A percentile compares a stretch with the other conserved stretches of the same genome.
These are phyloP conservation scores for Aplosporella prunicola DNA, from an alignment of 2,329 filamentous ascomycete genomes.

Conservation along the genomic window DNA sequence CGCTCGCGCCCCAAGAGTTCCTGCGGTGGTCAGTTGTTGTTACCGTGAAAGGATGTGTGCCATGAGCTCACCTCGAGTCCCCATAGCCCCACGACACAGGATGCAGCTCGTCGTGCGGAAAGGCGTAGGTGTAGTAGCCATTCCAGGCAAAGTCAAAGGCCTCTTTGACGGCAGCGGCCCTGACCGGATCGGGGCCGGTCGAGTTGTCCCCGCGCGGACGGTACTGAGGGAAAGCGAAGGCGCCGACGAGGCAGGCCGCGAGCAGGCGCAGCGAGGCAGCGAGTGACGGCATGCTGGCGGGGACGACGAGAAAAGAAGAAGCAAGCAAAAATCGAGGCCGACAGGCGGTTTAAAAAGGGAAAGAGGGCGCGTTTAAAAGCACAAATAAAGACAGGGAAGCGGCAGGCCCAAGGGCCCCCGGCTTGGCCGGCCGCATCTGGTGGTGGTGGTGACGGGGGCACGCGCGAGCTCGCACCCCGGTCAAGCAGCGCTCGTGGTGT, in stretches of 20 bases:
- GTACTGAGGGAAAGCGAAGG: constrained; percentile 4
- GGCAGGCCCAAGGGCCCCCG: no score
- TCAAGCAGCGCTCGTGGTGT: no score
- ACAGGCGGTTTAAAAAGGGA: no score
- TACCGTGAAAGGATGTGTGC: no score
- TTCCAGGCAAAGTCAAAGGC: constrained; percentile 27
- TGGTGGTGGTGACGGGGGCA: no score
- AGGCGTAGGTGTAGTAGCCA: constrained; percentile 60
- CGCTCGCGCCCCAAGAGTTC: constrained; percentile 77
- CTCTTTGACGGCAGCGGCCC: constrained; percentile 26
- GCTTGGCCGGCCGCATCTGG: no score
- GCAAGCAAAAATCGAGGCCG: no score
- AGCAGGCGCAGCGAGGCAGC: constrained; percentile 1
- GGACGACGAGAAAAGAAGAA: neutral
- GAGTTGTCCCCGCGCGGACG: neutral
- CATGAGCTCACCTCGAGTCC: constrained; percentile 55
- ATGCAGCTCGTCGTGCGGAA: constrained; percentile 65
- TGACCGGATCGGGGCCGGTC: constrained; percentile 9
- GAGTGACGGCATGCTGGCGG: constrained; percentile 3
- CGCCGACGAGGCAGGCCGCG: neutral
- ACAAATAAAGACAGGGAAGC: no score
- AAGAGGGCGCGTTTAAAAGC: no score
- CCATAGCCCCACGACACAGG: constrained; percentile 56
- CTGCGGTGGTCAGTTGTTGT: constrained; percentile 36
- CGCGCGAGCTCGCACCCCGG: no score